Conservation (phyloP, 108 stramenopile genomes). For the Chaetoceros tenuissimus region DNA sequence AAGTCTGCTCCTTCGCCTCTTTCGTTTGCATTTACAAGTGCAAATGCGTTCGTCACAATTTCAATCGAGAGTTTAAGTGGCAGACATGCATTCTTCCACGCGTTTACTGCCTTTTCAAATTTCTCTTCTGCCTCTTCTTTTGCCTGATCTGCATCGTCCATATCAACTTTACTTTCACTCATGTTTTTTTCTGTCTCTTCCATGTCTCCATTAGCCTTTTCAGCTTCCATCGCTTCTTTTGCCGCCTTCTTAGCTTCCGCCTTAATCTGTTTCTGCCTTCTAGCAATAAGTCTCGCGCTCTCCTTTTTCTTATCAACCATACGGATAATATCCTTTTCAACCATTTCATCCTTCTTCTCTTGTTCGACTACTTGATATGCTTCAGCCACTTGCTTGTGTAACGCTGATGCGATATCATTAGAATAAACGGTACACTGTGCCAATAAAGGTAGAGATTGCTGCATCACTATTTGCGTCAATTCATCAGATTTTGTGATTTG, state of each 20-base stretch:
- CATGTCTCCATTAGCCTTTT: neutral
- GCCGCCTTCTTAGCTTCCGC: slow-evolving; percentile 5
- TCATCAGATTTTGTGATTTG: neutral
- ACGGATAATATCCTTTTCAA: slow-evolving; percentile 49
- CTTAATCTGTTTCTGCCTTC: slow-evolving; percentile 48
- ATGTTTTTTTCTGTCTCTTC: neutral
- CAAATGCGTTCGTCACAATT: neutral
- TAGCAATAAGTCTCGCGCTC: slow-evolving; percentile 56
- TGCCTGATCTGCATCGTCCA: neutral
- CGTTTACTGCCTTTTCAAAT: neutral
- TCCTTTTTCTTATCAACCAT: slow-evolving; percentile 51
- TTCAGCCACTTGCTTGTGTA: slow-evolving; percentile 1
- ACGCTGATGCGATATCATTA: slow-evolving; percentile 9
- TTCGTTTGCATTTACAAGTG: too few relatives aligned
- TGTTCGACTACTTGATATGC: slow-evolving; percentile 8
- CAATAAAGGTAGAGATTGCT: neutral
- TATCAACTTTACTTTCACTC: slow-evolving; percentile 16
- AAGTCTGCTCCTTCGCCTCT: neutral
- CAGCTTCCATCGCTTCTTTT: too few relatives aligned
- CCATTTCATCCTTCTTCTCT: slow-evolving; percentile 40
- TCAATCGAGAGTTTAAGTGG: neutral
- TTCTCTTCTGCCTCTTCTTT: neutral
- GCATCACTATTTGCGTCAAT: slow-evolving; percentile 9
- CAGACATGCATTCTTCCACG: neutral
- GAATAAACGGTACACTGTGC: neutral